Base-by-base conservation (phyloP, 495 filamentous ascomycete species). In the Penicillium coprophilum region DNA sequence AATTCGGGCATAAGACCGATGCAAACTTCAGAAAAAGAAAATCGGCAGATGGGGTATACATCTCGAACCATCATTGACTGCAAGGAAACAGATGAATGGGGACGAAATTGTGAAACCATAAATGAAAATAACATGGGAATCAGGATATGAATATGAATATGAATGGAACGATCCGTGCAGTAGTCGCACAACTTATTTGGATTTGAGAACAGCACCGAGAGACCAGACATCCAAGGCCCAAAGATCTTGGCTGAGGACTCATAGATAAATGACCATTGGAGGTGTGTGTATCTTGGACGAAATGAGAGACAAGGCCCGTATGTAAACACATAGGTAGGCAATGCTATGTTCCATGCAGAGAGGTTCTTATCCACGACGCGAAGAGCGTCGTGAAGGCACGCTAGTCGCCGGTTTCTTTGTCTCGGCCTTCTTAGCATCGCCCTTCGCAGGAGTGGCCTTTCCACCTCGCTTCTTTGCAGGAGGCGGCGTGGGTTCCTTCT, bases 301-400 rank as follows among this genome's bases (percentile, higher is more conserved):
- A 38, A 17, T 38, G 34, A 38, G 34, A 38, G n/a, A 9, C 7
- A 38, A 17, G 34, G 15, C 6, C 34, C 6, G 15, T 38, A 38
- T 17, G n/a, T 4, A n/a, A 38, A 9, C 6, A 38, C 15, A 38
- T n/a, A 38, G 34, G 2, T n/a, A 3, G 2, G 34, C n/a, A 15
- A 17, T 38, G 2, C 9, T 17, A 38, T 8, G 34, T 38, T n/a
- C 34, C 34, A 38, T 17, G n/a, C 9, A 17, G 31, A 41, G 43
- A 50, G 15, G 19, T 24, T 57, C 46, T 69, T 55, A 76, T 59
- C 69, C 63, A 32, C 75, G 65, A 58, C 72, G 71, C 45, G 71
- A 72, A 8, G 74, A 75, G 40, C 74, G 71, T 31, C 75, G 67
- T 2, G 71, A 71, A n/a, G 74, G 74, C 43, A 75, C 49, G 28